Conservation (phyloP, 768 basidiomycete species). For the Suillus subalutaceus region DNA sequence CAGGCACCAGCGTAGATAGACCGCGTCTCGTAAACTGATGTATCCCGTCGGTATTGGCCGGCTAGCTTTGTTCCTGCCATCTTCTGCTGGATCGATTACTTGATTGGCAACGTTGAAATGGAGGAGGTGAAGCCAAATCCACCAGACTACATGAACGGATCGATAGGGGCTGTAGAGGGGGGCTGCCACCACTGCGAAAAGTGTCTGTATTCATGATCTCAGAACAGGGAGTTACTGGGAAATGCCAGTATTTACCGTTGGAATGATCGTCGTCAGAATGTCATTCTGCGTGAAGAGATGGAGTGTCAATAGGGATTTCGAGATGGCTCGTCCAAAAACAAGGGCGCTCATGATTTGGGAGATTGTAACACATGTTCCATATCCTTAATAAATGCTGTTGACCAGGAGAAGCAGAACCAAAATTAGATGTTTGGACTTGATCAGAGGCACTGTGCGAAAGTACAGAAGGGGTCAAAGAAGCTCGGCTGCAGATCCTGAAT, state of each 20-base stretch:
- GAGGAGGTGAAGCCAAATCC: constrained; percentile 51
- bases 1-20: constrained; percentile 39
- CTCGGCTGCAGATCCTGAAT: neutral
- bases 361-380: constrained; percentile 13
- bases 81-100: constrained; percentile 42
- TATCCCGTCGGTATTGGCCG: constrained; percentile 50
- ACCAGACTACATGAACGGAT: constrained; percentile 36
- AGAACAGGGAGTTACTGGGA: neutral
- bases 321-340: constrained; percentile 16
- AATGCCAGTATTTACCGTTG: constrained; percentile 21
- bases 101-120: constrained; percentile 50
- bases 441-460: constrained; percentile 1
- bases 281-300: constrained; percentile 31
- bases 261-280: constrained; percentile 29
- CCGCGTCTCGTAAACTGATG: constrained; percentile 40
- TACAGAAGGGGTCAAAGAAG: neutral
- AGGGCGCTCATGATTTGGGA: constrained; percentile 26
- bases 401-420: neutral
- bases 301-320: constrained; percentile 18
- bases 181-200: constrained; percentile 38
- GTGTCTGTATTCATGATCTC: constrained; percentile 27
- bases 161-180: constrained; percentile 28
- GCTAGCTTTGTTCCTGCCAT: constrained; percentile 45
- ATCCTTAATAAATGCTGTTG: constrained; percentile 19
- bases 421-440: neutral